Base-by-base conservation (phyloP, 768 basidiomycete species). In the Lactarius evosmus region DNA sequence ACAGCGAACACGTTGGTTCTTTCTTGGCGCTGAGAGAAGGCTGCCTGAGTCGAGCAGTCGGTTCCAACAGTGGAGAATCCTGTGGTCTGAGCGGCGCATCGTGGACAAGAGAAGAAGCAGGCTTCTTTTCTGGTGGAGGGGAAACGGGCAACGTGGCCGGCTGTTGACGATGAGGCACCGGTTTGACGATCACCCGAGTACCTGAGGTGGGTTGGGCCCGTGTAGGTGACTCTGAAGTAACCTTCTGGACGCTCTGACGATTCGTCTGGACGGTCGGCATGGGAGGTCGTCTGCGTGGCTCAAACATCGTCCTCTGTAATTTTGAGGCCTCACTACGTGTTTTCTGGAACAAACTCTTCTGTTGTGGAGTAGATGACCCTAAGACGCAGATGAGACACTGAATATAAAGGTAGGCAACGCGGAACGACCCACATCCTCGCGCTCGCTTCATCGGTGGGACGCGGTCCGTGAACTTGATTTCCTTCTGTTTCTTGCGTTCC, bases 271-370 rank as follows among this genome's bases (percentile, higher is more conserved):
- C 73, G 27, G 71, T 40, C 19, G 78, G 78, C 80, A 83, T 81
- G 22, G 85, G 82, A n/a, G 83, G 84, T 34, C 85, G 63, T 62
- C 82, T 78, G 50, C 81, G 80, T 54, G 81, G 72, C 52, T 75
- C 76, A 69, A 84, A 87, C 69, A 90, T 75, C 33, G 82, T 81
- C 72, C 82, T 84, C 72, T 86, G 85, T 52, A 87, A 74, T 73
- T 83, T 88, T 30, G 82, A 85, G 12, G 89, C 86, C 69, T 91
- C 88, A 49, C 78, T 78, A 62, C 83, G 83, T 7, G 89, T 86
- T 75, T 89, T 91, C 77, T 92, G 87, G 68, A 93, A 86, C 22
- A 93, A 77, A 17, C 86, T 80, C 75, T 87, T 91, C 25, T 87
- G 85, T 41, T 76, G 78, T 57, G 61, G 66, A n/a, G 75, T 9